Evolutionary conservation across 371 early-diverging fungal species (phyloP), one percentile per base, ranked within the genome.

Genomic region (Lichtheimia corymbifera): DNA sequence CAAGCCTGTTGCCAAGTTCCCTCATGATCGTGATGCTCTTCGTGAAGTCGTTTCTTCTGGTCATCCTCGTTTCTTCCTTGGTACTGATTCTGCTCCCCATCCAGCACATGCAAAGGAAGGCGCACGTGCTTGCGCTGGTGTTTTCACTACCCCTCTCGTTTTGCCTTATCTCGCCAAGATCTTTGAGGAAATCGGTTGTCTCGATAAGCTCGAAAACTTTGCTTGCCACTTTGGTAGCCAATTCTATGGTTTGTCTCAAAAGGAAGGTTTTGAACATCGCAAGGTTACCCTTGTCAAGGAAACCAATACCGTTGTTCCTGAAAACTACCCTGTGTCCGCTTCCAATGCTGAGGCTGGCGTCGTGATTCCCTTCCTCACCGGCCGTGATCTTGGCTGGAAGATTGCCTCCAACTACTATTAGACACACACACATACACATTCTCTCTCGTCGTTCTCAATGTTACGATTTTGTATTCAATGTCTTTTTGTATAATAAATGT

Each of bases 1-100:
- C 84, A 98, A 98, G 75, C 98, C 98, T 27, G 97, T 98, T 15
- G 97, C 98, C 43, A 98, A 98, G 76, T 96, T 74, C 68, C 96
- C 96, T 13, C 87, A 88, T 61, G 98, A 98, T 70, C 88, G 97
- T 18, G 83, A 85, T 7, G 98, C 98, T 3, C 83, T 98, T 47
- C 89, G 91, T 30, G 84, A 91, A n/a, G 86, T 93, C n/a, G 80
- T 97, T 47, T 77, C 73, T 58, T 84, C 88, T 58, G 91, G 92
- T 20, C 96, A 96, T 66, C 96, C 96, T 24, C 87, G 94, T 11
- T 96, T 98, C 87, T 98, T 98, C 84, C 76, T 98, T 4, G 98
- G 98, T 27, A 93, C 95, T 15, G 98, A 98, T 67, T 96, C 96
- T 12, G 97, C 98, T 1, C 98, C 98, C 24, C 98, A 98, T 61